Evolutionary conservation across 768 basidiomycete genomes (phyloP).

Genomic region (Coprinopsis marcescibilis): DNA sequence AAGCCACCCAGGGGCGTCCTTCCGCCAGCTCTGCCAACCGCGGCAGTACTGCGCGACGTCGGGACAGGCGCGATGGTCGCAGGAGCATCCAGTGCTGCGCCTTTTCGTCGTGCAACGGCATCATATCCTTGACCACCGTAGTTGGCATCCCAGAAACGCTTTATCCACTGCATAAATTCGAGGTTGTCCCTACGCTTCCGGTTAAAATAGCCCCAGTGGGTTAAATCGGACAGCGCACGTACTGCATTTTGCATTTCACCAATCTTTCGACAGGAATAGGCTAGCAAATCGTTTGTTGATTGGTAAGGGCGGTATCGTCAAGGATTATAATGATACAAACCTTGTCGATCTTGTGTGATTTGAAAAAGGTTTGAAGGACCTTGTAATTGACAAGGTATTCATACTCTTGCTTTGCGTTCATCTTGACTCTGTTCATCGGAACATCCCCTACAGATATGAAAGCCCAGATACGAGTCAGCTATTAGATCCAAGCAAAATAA

Average conservation of each 20-base stretch:
- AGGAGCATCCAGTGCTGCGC: constrained; percentile 68
- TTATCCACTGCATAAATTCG: constrained; percentile 97
- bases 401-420: constrained; percentile 94
- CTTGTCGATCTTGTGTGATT: constrained; percentile 91
- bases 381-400: constrained; percentile 96
- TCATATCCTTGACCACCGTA: constrained; percentile 87
- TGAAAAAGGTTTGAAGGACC: constrained; percentile 90
- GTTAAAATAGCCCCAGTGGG: too few species aligned
- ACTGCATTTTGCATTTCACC: constrained; percentile 99
- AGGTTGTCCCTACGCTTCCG: constrained; percentile 79
- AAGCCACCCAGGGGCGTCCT: constrained; percentile 69
- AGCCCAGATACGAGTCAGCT: constrained; percentile 11
- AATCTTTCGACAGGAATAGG: constrained; percentile 94
- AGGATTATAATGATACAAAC: constrained; percentile 34
- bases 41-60: constrained; percentile 29
- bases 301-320: neutral
- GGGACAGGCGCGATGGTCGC: constrained; percentile 71
- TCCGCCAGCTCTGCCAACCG: constrained; percentile 50
- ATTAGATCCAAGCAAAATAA: neutral
- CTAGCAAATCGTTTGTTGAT: constrained; percentile 32
- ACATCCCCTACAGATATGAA: constrained; percentile 59
- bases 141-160: constrained; percentile 92
- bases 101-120: constrained; percentile 73
- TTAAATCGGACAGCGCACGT: constrained; percentile 28
- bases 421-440: constrained; percentile 90